phyloP scores from a whole-genome alignment of 73 alveolate species.

The Durusdinium trenchii region DNA sequence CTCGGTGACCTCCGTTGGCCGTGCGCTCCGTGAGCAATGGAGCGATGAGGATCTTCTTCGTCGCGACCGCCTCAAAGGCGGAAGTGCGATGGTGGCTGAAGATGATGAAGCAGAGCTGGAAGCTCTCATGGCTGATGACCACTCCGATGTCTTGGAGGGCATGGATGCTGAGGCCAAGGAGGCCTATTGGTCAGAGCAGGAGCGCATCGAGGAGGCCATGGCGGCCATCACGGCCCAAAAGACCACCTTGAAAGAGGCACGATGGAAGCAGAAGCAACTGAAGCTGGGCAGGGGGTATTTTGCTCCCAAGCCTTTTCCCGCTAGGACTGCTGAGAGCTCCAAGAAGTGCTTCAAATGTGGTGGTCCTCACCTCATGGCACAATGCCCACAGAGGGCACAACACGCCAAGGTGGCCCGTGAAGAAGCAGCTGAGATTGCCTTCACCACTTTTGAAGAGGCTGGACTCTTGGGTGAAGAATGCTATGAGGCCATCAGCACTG shows the following conservation, averaged over 20 bases:
- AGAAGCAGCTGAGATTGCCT: not conserved
- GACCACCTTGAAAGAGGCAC: not conserved
- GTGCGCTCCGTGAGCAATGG: not conserved
- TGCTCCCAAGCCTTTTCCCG: too few relatives aligned
- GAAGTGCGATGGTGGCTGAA: not conserved
- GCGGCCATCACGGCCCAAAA: not conserved
- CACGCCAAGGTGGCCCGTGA: not conserved
- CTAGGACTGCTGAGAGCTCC: too few relatives aligned
- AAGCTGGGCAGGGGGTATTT: not conserved
- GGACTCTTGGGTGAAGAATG: too few relatives aligned
- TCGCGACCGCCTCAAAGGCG: not conserved
- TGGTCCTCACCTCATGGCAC: too few relatives aligned
- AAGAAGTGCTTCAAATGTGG: too few relatives aligned
- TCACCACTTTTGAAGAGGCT: too few relatives aligned
- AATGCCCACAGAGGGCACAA: too few relatives aligned
- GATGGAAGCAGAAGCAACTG: not conserved
- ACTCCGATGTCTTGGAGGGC: not conserved
- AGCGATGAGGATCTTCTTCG: not conserved
- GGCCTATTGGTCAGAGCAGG: not conserved
- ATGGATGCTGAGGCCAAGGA: not conserved
- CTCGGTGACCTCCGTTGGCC: not conserved
- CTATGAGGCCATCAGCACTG: too few relatives aligned
- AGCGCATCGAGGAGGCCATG: slow-evolving; percentile 11
- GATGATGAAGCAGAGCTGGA: not conserved
- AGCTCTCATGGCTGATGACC: not conserved